Base-by-base conservation (phyloP, 2,329 filamentous ascomycete species). In the Didymella glomerata region DNA sequence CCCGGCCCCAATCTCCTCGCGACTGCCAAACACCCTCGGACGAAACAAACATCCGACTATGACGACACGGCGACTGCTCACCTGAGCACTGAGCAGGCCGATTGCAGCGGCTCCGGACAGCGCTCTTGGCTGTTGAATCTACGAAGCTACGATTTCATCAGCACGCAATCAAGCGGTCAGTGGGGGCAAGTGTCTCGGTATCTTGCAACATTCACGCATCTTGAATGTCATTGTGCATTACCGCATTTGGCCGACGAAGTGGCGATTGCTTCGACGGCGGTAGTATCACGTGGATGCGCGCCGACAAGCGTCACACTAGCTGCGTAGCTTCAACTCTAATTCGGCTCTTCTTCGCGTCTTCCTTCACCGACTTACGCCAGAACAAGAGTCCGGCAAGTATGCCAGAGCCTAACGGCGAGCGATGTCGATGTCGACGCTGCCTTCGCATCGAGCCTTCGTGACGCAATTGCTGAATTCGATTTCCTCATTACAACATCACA, bases 391-490 rank as follows among this genome's bases (percentile, higher is more conserved):
- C 16, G 50, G 50, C 46, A 41, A 54, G 34, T 45, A 54, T 59
- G 56, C 50, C 47, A 59, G 32, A 5, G 58, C 32, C 47, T 28
- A n/a, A 51, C 48, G 50, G 59, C 45, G 24, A 46, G 41, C 58
- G 1, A 67, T 67, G 62, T 42, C 66, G 16, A 55, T 6, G n/a
- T 50, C 49, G 50, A 54, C 45, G 22, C 18, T 68, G 11, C 68
- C 71, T 16, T 54, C 68, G 8, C 63, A 68, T 45, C 75, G 73
- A 51, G 51, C 56, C 48, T 75, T 78, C 59, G 60, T 78, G 57
- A 77, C 73, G n/a, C 64, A 69, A 28, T 64, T 78, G 20, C 48
- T 78, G 25, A 59, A 67, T 14, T 71, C 74, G 1, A 55, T 77
- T 14, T 56, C 68, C 44, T 56, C 42, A 5, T 40, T 41, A 22